Evolutionary conservation across 805 yeast species (phyloP), one percentile per base, ranked within the genome.

Genomic region (Monosporozyma aerobia): DNA sequence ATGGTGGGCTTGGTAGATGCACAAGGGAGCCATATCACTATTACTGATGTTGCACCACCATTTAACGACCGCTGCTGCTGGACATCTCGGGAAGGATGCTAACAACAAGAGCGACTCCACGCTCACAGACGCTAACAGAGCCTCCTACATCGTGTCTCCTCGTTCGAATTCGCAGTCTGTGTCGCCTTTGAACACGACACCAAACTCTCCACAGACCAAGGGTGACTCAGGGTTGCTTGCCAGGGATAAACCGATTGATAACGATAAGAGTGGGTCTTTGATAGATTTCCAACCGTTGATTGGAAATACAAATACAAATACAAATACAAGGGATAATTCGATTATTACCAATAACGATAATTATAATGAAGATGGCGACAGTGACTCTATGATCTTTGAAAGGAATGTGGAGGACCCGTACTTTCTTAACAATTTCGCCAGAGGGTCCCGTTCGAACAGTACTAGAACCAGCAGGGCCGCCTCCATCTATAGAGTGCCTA

Each of bases 351-450:
- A 33, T 33, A 11, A 33, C 14, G 14, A 35, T 14, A 14, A 35
- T 9, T 3, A 32, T 32, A 37, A 5, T 14, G 41, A 14, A 11
- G 43, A 39, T 2, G 25, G 19, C 16, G 43, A 39, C 19, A 29
- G 23, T 22, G 47, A 33, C 8, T 78, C 84, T 9, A 64, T 76
- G 63, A 84, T 83, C 58, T 85, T 80, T 63, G 90, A 83, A 60
- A 73, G 88, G 53, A 76, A 79, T 49, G 88, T 83, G 5, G 85
- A 83, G 62, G 87, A 82, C 57, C 82, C 81, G 11, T 57, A 71
- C 25, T 60, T 55, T 39, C 44, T 51, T 25, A 32, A 33, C 9
- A 35, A n/a, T 23, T 23, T 16, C 19, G 45, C 23, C 27, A n/a
- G 14, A 48, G 41, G 11, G 2, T 25, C 32, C 3, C 14, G 16